A percentile compares a stretch with the other conserved stretches of the same genome.
phyloP scores from a whole-genome alignment of 1,284 basidiomycete genomes.

The Heterobasidion annosum region DNA sequence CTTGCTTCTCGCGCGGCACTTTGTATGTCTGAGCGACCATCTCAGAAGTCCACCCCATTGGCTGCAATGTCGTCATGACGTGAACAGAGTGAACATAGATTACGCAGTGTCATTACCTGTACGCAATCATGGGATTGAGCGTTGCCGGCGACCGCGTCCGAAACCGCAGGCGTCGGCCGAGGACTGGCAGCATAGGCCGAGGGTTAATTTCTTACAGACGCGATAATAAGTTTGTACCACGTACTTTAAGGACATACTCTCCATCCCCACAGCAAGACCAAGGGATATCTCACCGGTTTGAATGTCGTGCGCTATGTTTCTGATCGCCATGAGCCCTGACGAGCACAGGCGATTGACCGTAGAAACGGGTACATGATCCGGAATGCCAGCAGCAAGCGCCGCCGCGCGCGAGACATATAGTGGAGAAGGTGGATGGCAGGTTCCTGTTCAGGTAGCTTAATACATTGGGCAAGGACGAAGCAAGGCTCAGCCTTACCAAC shows the following conservation, averaged over 20 bases:
- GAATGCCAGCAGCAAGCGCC: conserved; percentile 76
- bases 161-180: conserved; percentile 68
- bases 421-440: conserved; percentile 82
- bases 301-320: conserved; percentile 73
- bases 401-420: conserved; percentile 73
- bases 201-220: not conserved
- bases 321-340: conserved; percentile 81
- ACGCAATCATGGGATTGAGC: conserved; percentile 65
- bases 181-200: conserved; percentile 33
- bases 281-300: conserved; percentile 59
- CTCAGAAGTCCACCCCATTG: conserved; percentile 92
- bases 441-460: conserved; percentile 33
- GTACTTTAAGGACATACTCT: conserved; percentile 80
- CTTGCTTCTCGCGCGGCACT: conserved; percentile 69
- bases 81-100: no score
- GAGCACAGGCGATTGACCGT: conserved; percentile 82
- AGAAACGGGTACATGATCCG: conserved; percentile 54
- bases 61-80: conserved; percentile 32
- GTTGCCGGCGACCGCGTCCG: conserved; percentile 42
- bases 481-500: conserved; percentile 42
- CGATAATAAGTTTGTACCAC: conserved; percentile 13
- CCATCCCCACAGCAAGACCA: conserved; percentile 74
- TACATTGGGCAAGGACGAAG: not conserved
- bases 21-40: conserved; percentile 75
- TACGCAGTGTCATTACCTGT: conserved; percentile 39